These are phyloP conservation scores for Nakazawaea wyomingensis DNA, from an alignment of 805 yeast species.

Conservation along the genomic window DNA sequence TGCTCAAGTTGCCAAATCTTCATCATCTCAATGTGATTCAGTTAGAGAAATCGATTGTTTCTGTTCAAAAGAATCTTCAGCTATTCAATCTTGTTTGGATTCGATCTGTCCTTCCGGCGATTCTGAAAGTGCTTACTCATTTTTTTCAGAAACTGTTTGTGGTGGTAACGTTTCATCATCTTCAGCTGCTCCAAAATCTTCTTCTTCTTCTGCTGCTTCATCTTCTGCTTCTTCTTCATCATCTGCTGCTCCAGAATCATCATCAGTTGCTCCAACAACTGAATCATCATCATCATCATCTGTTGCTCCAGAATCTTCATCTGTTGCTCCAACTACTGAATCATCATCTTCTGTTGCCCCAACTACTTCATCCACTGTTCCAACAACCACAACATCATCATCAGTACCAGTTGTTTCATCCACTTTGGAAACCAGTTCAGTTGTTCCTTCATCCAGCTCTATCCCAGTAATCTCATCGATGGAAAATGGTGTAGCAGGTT, in stretches of 20 bases:
- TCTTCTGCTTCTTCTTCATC: constrained; percentile 21
- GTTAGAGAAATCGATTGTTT: constrained; percentile 65
- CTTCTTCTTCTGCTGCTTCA: constrained; percentile 28
- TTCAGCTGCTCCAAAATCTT: constrained; percentile 26
- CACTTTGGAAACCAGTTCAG: constrained; percentile 21
- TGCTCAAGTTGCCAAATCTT: constrained; percentile 63
- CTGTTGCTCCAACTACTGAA: constrained; percentile 15
- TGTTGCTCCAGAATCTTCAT: constrained; percentile 10
- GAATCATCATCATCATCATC: constrained; percentile 11
- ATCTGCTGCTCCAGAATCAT: constrained; percentile 14
- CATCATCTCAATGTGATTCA: constrained; percentile 47
- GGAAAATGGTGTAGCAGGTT: constrained; percentile 16
- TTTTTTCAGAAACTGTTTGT: constrained; percentile 50
- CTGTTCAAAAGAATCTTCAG: constrained; percentile 50
- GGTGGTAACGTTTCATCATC: constrained; percentile 30
- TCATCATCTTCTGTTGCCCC: constrained; percentile 14
- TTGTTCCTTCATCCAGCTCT: constrained; percentile 20
- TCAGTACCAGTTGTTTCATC: constrained; percentile 23
- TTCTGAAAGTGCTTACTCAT: constrained; percentile 51
- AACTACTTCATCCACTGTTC: constrained; percentile 15
- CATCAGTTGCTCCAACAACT: constrained; percentile 13
- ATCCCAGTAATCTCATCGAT: constrained; percentile 14
- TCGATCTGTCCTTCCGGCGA: constrained; percentile 63
- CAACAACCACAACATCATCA: constrained; percentile 25
- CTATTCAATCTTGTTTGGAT: constrained; percentile 58